Conservation (phyloP, 2,329 filamentous ascomycete genomes). For the Alternaria atra region DNA sequence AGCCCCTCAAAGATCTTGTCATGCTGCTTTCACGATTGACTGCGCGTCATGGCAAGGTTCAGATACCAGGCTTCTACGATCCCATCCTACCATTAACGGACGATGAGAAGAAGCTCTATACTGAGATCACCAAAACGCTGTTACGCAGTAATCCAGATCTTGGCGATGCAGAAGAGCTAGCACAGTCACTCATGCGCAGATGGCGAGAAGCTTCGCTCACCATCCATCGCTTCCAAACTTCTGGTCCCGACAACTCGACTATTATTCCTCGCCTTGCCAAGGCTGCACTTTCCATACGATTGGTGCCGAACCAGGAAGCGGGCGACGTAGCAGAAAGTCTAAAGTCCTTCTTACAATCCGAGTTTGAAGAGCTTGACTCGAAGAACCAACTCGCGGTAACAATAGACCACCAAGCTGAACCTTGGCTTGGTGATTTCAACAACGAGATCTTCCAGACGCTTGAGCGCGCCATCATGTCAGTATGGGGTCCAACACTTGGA, state of each 20-base stretch:
- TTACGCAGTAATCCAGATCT: slow-evolving; percentile 75
- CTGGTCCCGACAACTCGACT: slow-evolving; percentile 85
- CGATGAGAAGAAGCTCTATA: slow-evolving; percentile 81
- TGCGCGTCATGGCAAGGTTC: slow-evolving; percentile 79
- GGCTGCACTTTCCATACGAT: slow-evolving; percentile 85
- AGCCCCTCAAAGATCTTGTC: slow-evolving; percentile 91
- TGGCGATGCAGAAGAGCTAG: slow-evolving; percentile 73
- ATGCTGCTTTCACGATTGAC: slow-evolving; percentile 83
- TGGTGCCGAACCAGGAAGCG: slow-evolving; percentile 93
- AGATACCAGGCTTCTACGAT: slow-evolving; percentile 89
- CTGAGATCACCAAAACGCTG: slow-evolving; percentile 81
- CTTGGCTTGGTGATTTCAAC: slow-evolving; percentile 91
- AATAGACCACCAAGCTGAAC: slow-evolving; percentile 93
- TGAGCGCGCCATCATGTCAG: slow-evolving; percentile 82
- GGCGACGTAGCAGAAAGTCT: slow-evolving; percentile 76
- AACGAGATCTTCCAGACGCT: slow-evolving; percentile 92
- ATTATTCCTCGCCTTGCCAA: slow-evolving; percentile 91
- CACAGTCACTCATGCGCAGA: slow-evolving; percentile 85
- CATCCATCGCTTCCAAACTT: slow-evolving; percentile 91
- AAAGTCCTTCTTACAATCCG: slow-evolving; percentile 70
- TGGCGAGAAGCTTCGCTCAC: slow-evolving; percentile 97
- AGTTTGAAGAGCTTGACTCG: slow-evolving; percentile 79
- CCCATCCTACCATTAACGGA: slow-evolving; percentile 77
- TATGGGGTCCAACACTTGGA: slow-evolving; percentile 72
- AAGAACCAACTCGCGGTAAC: slow-evolving; percentile 82